These are phyloP conservation scores for Monascus ruber DNA, from an alignment of 2,329 filamentous ascomycete species.

Conservation along the genomic window DNA sequence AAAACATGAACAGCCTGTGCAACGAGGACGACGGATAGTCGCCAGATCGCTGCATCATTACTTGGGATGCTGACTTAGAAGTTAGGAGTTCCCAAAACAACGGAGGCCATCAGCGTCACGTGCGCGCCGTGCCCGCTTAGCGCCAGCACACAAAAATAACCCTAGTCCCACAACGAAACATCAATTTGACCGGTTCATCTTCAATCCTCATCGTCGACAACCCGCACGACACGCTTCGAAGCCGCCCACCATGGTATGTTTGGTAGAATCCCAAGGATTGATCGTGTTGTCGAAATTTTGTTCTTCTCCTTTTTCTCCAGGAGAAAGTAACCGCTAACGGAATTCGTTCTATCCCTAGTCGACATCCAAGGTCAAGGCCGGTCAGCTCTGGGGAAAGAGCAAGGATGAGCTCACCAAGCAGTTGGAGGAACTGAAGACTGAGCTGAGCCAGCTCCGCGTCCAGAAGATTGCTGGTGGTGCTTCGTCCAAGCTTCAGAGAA, in stretches of 20 bases:
- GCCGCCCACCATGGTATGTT: slow-evolving; percentile 34
- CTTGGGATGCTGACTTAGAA: no score
- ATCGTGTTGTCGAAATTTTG: slow-evolving; percentile 13
- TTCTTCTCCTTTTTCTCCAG: slow-evolving; percentile 4
- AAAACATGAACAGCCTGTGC: no score
- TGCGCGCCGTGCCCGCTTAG: slow-evolving; percentile 17
- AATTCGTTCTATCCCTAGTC: slow-evolving; percentile 32
- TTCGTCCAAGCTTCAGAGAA: slow-evolving; percentile 92
- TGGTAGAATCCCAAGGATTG: slow-evolving; percentile 4
- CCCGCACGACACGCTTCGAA: slow-evolving; percentile 33
- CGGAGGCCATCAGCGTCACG: slow-evolving; percentile 10
- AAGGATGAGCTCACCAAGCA: slow-evolving; percentile 97
- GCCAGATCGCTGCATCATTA: no score
- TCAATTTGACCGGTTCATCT: slow-evolving; percentile 30
- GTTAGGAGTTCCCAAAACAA: neutral
- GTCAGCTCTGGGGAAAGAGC: slow-evolving; percentile 96
- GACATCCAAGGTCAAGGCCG: slow-evolving; percentile 76
- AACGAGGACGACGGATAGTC: no score
- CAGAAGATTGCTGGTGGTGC: slow-evolving; percentile 94
- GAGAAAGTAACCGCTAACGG: no score
- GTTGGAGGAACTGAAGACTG: slow-evolving; percentile 87
- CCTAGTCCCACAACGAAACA: slow-evolving; percentile 36
- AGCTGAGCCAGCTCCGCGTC: slow-evolving; percentile 91
- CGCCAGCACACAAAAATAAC: slow-evolving; percentile 22
- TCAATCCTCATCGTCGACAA: slow-evolving; percentile 35